Percentiles rank a stretch among this genome's conserved stretches.
Evolutionary conservation across 2,329 filamentous ascomycete genomes (phyloP).

Genomic region (Ilyonectria mors-panacis): DNA sequence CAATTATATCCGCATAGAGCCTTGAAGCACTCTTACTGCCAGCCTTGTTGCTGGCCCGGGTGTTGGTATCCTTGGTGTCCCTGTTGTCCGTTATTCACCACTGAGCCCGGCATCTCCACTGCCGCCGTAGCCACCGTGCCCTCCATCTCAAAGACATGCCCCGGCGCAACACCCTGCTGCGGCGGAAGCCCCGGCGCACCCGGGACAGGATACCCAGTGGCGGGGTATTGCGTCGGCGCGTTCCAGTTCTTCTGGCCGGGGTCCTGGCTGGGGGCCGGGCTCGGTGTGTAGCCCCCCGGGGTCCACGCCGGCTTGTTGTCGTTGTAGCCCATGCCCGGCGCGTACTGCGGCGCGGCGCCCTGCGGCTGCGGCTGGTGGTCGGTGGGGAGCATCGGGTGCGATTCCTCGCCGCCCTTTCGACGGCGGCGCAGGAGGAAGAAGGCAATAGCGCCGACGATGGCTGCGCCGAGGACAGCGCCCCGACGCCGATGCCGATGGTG

Average conservation of each 20-base stretch:
- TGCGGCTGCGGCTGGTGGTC: constrained; percentile 13
- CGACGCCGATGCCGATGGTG: constrained; percentile 59
- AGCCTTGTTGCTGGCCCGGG: not conserved
- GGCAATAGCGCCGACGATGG: constrained; percentile 41
- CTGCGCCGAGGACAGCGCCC: constrained; percentile 51
- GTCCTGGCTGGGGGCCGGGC: constrained; percentile 24
- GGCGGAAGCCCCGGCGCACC: constrained; percentile 20
- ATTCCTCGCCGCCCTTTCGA: constrained; percentile 46
- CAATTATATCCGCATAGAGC: not conserved
- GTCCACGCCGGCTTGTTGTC: constrained; percentile 9
- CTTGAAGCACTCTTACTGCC: not conserved
- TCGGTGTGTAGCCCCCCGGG: constrained; percentile 9
- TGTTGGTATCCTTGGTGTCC: not conserved
- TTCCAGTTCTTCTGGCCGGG: constrained; percentile 20
- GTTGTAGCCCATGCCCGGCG: constrained; percentile 28
- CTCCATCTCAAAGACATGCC: constrained; percentile 44
- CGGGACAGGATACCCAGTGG: not conserved
- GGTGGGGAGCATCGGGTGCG: constrained; percentile 50
- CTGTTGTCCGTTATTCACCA: not conserved
- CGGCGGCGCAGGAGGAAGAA: constrained; percentile 50
- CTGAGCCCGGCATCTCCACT: constrained; percentile 24
- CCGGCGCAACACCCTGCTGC: not conserved
- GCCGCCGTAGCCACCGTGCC: constrained; percentile 15
- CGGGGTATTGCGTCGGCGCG: constrained; percentile 13
- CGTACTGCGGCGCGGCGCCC: constrained; percentile 27